phyloP scores from a whole-genome alignment of 129 eudicot genomes.

The Helianthus tuberosus region DNA sequence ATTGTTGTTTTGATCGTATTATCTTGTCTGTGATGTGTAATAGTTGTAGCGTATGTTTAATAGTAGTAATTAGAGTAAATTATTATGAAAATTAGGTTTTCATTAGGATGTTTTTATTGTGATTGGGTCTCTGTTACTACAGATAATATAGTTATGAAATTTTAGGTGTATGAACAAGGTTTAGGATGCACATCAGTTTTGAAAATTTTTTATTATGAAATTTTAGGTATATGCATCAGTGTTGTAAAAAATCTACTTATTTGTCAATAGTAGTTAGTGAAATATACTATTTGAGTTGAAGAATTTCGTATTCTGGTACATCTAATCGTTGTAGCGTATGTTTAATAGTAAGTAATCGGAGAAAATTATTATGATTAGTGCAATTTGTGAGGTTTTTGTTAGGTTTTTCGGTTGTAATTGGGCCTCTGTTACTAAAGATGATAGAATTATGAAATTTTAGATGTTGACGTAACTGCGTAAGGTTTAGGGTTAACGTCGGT shows the following conservation, averaged over 20 bases:
- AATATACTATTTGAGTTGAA: background rate
- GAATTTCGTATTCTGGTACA: background rate
- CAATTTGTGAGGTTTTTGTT: background rate
- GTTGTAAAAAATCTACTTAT: no score
- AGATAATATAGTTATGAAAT: background rate
- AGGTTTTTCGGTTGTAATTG: background rate
- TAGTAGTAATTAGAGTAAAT: background rate
- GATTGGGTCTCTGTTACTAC: background rate
- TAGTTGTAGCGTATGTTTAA: no score
- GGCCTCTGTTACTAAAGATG: background rate
- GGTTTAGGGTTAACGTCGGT: conserved; percentile 3
- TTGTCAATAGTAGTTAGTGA: background rate
- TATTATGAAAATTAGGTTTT: background rate
- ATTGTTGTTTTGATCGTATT: background rate
- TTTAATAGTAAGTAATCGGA: background rate
- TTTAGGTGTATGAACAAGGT: background rate
- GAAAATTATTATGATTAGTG: background rate
- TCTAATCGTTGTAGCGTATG: background rate
- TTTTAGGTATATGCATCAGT: no score
- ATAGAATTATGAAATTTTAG: conserved; percentile 7
- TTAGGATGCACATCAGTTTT: background rate
- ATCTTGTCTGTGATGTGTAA: background rate
- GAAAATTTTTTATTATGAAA: background rate
- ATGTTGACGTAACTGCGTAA: background rate
- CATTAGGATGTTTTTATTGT: background rate